Conservation (phyloP, 2,329 filamentous ascomycete genomes). For the Fusarium hostae region DNA sequence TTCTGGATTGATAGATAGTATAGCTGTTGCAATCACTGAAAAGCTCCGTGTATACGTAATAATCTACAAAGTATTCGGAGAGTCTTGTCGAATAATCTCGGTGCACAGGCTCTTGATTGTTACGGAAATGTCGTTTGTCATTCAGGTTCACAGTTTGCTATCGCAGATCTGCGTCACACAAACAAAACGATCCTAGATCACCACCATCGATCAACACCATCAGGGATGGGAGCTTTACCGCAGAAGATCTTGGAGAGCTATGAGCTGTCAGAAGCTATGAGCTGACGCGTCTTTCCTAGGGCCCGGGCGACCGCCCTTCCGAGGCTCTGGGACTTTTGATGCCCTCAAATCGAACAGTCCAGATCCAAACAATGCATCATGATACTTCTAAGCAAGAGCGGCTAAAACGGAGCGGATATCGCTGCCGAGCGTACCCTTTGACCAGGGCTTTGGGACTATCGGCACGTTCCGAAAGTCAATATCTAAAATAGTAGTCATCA, state of each 20-base stretch:
- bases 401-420: slow-evolving; percentile 1
- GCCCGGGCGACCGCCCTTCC: not conserved
- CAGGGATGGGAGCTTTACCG: not conserved
- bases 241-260: not conserved
- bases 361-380: not conserved
- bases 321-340: not conserved
- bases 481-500: not conserved
- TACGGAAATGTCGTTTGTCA: no score
- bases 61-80: no score
- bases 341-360: not conserved
- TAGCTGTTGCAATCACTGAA: accelerated
- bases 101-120: no score
- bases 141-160: no score
- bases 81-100: no score
- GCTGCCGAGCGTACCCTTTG: not conserved
- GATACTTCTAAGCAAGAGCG: not conserved
- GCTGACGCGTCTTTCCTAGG: not conserved
- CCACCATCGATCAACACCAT: no score
- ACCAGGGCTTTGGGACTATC: not conserved
- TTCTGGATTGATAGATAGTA: not conserved
- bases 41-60: no score
- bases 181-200: not conserved
- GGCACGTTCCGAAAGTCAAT: not conserved
- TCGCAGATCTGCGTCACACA: no score
- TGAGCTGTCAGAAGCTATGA: no score